Evolutionary conservation across 1,284 basidiomycete genomes (phyloP).

Genomic region (Sparassis latifolia): DNA sequence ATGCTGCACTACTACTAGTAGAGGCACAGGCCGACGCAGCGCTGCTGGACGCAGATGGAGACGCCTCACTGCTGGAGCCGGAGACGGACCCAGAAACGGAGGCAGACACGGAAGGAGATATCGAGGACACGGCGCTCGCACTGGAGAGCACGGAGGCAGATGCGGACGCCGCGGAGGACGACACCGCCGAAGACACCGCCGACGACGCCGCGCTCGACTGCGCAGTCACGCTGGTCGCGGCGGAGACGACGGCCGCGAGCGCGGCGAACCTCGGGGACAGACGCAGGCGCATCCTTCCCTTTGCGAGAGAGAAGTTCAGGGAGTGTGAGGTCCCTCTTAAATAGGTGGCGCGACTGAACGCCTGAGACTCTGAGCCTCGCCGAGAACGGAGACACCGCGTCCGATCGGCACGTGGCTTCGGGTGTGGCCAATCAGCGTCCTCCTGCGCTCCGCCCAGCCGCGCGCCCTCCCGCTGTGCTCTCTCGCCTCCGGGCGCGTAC

Average conservation of each 20-base stretch:
- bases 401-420: no score
- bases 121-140: background rate
- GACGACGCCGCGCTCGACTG: background rate
- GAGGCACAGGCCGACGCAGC: background rate
- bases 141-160: background rate
- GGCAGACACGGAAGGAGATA: conserved; percentile 1
- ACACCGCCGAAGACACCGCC: conserved; percentile 5
- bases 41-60: background rate
- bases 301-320: background rate
- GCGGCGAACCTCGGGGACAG: conserved; percentile 1
- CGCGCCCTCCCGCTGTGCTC: no score
- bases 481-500: no score
- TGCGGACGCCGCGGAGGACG: background rate
- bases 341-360: background rate
- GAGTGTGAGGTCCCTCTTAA: background rate
- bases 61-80: background rate
- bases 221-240: no score
- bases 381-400: no score
- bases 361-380: no score
- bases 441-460: no score
- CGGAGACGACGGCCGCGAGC: conserved; percentile 10
- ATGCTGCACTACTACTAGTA: background rate
- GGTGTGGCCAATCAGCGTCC: no score
- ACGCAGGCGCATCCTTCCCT: background rate
- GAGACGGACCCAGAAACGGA: conserved; percentile 1